Conservation (phyloP, 805 yeast species). For the Candida fluviatilis region DNA sequence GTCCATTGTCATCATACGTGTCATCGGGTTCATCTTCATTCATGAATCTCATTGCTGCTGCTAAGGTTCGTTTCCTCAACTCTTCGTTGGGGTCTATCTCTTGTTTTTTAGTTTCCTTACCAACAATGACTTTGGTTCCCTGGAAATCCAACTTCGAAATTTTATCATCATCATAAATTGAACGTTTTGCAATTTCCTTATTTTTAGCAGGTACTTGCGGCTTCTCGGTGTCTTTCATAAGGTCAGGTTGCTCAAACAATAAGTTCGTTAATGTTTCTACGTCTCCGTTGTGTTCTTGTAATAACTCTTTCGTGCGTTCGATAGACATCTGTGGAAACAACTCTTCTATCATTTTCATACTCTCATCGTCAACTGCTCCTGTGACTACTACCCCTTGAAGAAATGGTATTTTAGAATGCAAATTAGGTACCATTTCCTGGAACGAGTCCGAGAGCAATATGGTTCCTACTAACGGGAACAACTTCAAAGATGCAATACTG, state of each 20-base stretch:
- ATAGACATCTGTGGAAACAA: conserved; percentile 62
- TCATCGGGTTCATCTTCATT: conserved; percentile 88
- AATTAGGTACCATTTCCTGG: conserved; percentile 45
- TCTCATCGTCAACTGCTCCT: conserved; percentile 19
- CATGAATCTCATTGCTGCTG: conserved; percentile 57
- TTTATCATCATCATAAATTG: conserved; percentile 27
- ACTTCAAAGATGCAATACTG: conserved; percentile 36
- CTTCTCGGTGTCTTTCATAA: conserved; percentile 14
- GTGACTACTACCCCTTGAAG: conserved; percentile 20
- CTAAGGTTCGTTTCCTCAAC: conserved; percentile 52
- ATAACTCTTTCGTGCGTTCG: conserved; percentile 44
- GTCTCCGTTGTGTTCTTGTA: conserved; percentile 44
- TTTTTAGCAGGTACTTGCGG: conserved; percentile 1
- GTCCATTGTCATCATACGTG: conserved; percentile 68
- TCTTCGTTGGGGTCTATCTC: conserved; percentile 26
- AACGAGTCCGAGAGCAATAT: conserved; percentile 48
- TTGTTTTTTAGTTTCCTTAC: conserved; percentile 20
- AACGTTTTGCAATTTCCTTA: conserved; percentile 2
- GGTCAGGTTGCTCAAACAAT: conserved; percentile 59
- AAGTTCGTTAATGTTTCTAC: conserved; percentile 56
- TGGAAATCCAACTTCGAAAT: conserved; percentile 24
- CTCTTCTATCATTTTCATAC: conserved; percentile 41
- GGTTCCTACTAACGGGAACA: conserved; percentile 54
- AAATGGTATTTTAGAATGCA: conserved; percentile 49
- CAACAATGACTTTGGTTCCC: conserved; percentile 22